phyloP scores from a whole-genome alignment of 176 grass and related monocot genomes.

The Aegilops tauschii region DNA sequence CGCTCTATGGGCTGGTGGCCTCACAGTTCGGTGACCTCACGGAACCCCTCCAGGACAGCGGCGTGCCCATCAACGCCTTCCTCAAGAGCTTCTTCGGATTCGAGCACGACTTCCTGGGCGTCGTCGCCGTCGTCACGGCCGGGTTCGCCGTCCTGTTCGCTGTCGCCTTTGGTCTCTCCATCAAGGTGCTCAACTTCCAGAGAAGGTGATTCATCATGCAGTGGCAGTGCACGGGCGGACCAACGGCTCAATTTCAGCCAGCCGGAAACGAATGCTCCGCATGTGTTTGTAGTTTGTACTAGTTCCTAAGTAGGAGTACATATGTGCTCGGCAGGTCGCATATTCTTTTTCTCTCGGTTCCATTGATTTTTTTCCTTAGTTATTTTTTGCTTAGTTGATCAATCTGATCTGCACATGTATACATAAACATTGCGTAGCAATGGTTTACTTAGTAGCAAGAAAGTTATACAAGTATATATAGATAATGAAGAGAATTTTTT shows the following conservation, averaged over 20 bases:
- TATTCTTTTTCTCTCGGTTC: background rate
- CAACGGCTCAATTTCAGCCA: background rate
- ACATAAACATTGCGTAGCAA: background rate
- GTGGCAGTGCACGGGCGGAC: background rate
- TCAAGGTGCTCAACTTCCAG: slow-evolving; percentile 59
- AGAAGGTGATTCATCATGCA: slow-evolving; percentile 28
- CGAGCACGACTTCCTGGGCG: slow-evolving; percentile 31
- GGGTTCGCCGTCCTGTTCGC: slow-evolving; percentile 47
- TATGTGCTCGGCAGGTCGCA: background rate
- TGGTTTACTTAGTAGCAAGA: background rate
- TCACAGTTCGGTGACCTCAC: slow-evolving; percentile 54
- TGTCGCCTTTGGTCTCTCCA: slow-evolving; percentile 40
- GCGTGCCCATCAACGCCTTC: slow-evolving; percentile 24
- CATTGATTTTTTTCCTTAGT: background rate
- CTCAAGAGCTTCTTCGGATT: slow-evolving; percentile 46
- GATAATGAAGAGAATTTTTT: background rate
- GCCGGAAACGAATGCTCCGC: background rate
- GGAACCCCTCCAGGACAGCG: background rate
- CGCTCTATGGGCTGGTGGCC: slow-evolving; percentile 47
- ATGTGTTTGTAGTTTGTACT: background rate
- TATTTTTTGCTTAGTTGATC: background rate
- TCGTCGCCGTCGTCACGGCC: slow-evolving; percentile 26
- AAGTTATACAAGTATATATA: background rate
- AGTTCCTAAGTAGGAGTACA: too few relatives aligned
- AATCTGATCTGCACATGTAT: background rate